Base-by-base conservation (phyloP, 305 asterid species). In the Solanum hybrid region DNA sequence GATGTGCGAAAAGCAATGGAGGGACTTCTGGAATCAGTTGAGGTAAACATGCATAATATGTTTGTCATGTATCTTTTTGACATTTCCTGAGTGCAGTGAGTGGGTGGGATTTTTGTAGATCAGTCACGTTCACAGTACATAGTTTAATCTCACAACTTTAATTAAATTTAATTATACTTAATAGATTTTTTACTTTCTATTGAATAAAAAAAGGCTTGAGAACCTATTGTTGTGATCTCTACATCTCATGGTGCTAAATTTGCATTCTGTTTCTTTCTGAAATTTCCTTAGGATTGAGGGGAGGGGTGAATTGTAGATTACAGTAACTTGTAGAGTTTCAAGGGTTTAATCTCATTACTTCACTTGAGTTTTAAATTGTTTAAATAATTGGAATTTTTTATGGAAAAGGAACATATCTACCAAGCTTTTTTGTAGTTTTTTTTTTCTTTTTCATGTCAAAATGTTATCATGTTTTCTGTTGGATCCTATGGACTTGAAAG, bases 1-100 rank as follows among this genome's bases (percentile, higher is more conserved):
- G 99, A 98, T 87, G 95, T 98, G 84, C 92, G 99, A 56, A 96
- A 91, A 14, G 98, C 98, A 77, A 98, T 98, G 99, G 99, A 98
- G 94, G 98, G 98, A 79, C 98, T 96, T 91, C 94, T 98, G 89
- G 99, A 97, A 84, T 77, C 95, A 32, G 98, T 96, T 22, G 98
- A 98, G 99, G 99, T 98, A 95, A 85, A 14, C 86, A 91, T 85
- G 16, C 38, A 56, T 85, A 85, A 56, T 56, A 22, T 60, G 37
- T 20, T 31, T 12, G 29, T 31, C 42, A 84, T 51, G 46, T 85
- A 38, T 85, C 75, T 32, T 51, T 84, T 84, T 31, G 87, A 84
- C 75, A 32, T 85, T 56, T 85, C 69, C 13, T 31, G 75, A 32
- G 75, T 51, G 87, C 42, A 85, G 3, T 10, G 29, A 5, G 76